Evolutionary conservation across 164 flowering plant species (phyloP), one percentile per base, ranked within the genome.

Genomic region (Nelumbo lutea): DNA sequence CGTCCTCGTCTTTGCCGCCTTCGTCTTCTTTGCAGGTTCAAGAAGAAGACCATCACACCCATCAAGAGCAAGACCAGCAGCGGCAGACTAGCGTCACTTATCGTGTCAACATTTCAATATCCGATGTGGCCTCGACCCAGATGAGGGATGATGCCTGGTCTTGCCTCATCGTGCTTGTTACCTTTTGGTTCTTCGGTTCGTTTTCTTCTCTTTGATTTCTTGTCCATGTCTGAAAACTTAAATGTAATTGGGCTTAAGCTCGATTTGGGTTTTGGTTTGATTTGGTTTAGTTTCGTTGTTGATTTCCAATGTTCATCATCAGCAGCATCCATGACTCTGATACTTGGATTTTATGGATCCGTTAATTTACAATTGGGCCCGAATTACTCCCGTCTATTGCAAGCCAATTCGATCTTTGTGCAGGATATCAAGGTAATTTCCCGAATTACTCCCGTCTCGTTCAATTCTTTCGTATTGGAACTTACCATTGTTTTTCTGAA

Each of bases 181-280:
- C 87, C 1, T 87, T 88, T 64, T 88, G 90, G 84, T 78, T 85
- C 76, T 82, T 85, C 51, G 90, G 93, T 88, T 62, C 9, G 81
- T 79, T 41, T 53, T 15, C 14, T 10, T 51, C 9, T 5, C 9
- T 51, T 51, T 51, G 55, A 7, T 51, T 51, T 10, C 55, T 51
- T 10, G 8, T 51, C 11, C 13, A 10, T 51, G 11, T 53, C 57
- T 53, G 27, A 27, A 27, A 27, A 27, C 27, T 27, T 27, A 10
- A 51, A 51, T 51, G 6, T 51, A 7, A 14, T 51, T 51, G 39
- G 27, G 50, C 69, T 48, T 56, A 53, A 38, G 27, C n/a, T 64
- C 45, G 53, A 51, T 62, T 71, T 51, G 55, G 48, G 51, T 14
- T 27, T 14, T 42, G 2, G 39, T 46, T 66, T 27, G 59, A 59